Conservation (phyloP, 805 yeast genomes). For the Candida michaelii region DNA sequence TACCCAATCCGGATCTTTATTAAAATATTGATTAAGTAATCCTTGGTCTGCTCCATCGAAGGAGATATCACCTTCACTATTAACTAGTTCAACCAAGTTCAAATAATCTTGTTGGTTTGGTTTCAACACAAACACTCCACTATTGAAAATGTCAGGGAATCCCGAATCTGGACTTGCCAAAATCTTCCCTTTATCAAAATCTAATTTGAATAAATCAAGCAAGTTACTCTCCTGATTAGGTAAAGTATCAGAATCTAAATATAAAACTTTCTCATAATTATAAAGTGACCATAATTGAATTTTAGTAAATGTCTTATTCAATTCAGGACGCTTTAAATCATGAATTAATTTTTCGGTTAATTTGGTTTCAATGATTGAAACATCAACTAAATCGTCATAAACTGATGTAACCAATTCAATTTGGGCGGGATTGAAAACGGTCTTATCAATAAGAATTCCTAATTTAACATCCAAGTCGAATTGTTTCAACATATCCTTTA, state of each 20-base stretch:
- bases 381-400: constrained; percentile 34
- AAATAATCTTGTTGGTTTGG: constrained; percentile 49
- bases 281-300: constrained; percentile 54
- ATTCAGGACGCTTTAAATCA: constrained; percentile 51
- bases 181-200: constrained; percentile 25
- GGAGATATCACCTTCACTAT: constrained; percentile 23
- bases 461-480: constrained; percentile 15
- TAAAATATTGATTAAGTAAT: constrained; percentile 72
- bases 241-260: constrained; percentile 65
- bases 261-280: constrained; percentile 48
- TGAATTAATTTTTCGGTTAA: constrained; percentile 25
- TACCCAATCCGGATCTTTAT: constrained; percentile 42
- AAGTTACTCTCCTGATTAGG: constrained; percentile 30
- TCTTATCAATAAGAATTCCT: constrained; percentile 36
- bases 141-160: constrained; percentile 88
- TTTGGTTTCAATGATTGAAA: constrained; percentile 19
- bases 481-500: constrained; percentile 19
- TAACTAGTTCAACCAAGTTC: constrained; percentile 33
- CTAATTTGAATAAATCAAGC: constrained; percentile 30
- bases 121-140: constrained; percentile 65
- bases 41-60: constrained; percentile 97
- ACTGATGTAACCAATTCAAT: constrained; percentile 22
- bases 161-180: constrained; percentile 80
- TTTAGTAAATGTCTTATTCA: constrained; percentile 55
- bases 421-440: constrained; percentile 26